phyloP scores from a whole-genome alignment of 208 protist species.

The Kentomonas sorsogonicus region DNA sequence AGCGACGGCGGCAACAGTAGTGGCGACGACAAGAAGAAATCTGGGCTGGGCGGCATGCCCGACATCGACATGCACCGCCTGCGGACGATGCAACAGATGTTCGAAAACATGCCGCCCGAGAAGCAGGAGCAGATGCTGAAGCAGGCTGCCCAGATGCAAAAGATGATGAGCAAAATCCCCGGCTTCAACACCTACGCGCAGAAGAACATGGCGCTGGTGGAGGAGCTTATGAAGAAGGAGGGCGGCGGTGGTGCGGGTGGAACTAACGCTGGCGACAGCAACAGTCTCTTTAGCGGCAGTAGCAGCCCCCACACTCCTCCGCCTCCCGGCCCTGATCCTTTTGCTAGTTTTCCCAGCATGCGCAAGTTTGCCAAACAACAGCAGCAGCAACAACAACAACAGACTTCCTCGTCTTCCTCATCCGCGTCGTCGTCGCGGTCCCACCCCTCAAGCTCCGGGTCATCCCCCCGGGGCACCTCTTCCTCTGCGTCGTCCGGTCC shows the following conservation, averaged over 20 bases:
- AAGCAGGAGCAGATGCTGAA: slow-evolving; percentile 82
- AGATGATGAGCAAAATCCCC: slow-evolving; percentile 68
- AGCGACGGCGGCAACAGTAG: slow-evolving; percentile 6
- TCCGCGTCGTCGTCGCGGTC: slow-evolving; percentile 3
- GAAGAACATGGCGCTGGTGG: slow-evolving; percentile 62
- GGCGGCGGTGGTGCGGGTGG: background rate
- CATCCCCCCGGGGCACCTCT: background rate
- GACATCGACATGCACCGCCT: slow-evolving; percentile 62
- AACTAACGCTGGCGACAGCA: background rate
- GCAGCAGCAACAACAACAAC: slow-evolving; percentile 8
- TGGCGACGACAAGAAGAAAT: background rate
- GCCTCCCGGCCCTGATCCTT: too few species aligned
- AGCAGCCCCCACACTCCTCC: too few species aligned
- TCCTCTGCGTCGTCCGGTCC: slow-evolving; percentile 18
- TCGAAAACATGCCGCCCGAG: slow-evolving; percentile 63
- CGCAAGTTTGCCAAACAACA: background rate
- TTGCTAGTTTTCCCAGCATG: too few species aligned
- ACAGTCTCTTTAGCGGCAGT: slow-evolving; percentile 6
- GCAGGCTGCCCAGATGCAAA: slow-evolving; percentile 78
- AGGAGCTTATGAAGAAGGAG: slow-evolving; percentile 59
- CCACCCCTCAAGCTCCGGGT: background rate
- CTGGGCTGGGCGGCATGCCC: slow-evolving; percentile 11
- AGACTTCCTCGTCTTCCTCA: background rate
- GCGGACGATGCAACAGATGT: slow-evolving; percentile 66
- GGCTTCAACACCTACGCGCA: slow-evolving; percentile 65